A percentile compares a stretch with the other conserved stretches of the same genome.
Conservation (phyloP, 139 green algal genomes). For the Tetraselmis chui region DNA sequence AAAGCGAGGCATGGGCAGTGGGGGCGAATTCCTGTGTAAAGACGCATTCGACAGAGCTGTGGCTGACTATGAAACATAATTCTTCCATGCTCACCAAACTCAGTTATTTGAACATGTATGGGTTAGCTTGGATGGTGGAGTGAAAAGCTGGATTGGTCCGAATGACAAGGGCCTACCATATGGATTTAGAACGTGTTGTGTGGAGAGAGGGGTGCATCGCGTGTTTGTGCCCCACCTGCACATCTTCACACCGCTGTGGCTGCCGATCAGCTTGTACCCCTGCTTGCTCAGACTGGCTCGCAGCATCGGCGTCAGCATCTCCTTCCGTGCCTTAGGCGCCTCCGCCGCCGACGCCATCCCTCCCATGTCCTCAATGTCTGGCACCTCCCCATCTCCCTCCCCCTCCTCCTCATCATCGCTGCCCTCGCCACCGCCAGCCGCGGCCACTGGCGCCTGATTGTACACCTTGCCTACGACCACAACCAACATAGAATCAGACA, state of each 20-base stretch:
- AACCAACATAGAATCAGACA: too few species aligned
- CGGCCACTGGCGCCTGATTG: constrained; percentile 1
- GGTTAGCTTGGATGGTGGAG: too few species aligned
- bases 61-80: too few species aligned
- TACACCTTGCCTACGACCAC: background rate
- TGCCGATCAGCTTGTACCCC: constrained; percentile 79
- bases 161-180: too few species aligned
- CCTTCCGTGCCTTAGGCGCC: constrained; percentile 11
- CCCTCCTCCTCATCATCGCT: constrained; percentile 27
- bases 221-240: constrained; percentile 46
- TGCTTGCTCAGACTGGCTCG: constrained; percentile 61
- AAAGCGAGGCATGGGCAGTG: too few species aligned
- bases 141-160: too few species aligned
- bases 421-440: constrained; percentile 12
- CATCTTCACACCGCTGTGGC: constrained; percentile 79
- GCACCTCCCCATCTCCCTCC: constrained; percentile 16
- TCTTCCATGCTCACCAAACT: too few species aligned
- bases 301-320: constrained; percentile 59
- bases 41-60: too few species aligned
- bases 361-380: constrained; percentile 68
- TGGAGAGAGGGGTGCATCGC: too few species aligned
- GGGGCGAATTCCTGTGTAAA: too few species aligned
- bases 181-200: too few species aligned
- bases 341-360: constrained; percentile 5
- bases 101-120: too few species aligned